A percentile compares a stretch with the other conserved stretches of the same genome.
These are phyloP conservation scores for Candida chauliodis DNA, from an alignment of 805 yeast genomes.

Conservation along the genomic window DNA sequence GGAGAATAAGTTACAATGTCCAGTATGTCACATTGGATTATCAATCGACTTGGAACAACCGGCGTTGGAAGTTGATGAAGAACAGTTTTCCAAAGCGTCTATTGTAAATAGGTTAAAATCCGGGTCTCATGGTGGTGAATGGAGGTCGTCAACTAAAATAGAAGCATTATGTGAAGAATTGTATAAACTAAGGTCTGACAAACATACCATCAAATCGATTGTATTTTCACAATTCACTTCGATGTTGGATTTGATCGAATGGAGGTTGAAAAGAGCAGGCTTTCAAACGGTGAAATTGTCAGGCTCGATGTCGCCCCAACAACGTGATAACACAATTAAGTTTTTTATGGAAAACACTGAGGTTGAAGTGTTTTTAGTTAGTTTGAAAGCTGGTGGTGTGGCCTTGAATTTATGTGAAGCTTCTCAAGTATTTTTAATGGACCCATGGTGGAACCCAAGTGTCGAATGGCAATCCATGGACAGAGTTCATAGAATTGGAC, in stretches of 20 bases:
- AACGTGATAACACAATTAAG: constrained; percentile 86
- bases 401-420: constrained; percentile 96
- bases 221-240: constrained; percentile 97
- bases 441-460: constrained; percentile 99
- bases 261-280: constrained; percentile 94
- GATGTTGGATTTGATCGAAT: constrained; percentile 92
- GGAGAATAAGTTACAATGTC: constrained; percentile 68
- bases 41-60: constrained; percentile 89
- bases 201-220: constrained; percentile 88
- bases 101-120: constrained; percentile 86
- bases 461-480: constrained; percentile 99
- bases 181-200: constrained; percentile 79
- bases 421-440: constrained; percentile 90
- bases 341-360: constrained; percentile 89
- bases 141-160: constrained; percentile 95
- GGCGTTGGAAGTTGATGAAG: constrained; percentile 67
- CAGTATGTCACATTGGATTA: constrained; percentile 92
- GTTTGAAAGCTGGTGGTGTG: constrained; percentile 98
- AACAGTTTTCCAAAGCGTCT: constrained; percentile 54
- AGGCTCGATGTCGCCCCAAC: constrained; percentile 96
- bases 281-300: constrained; percentile 90
- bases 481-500: constrained; percentile 97
- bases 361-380: constrained; percentile 91
- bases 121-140: constrained; percentile 64
- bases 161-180: constrained; percentile 95